Base-by-base conservation (phyloP, 768 basidiomycete species). In the Tephrocybe rancida region DNA sequence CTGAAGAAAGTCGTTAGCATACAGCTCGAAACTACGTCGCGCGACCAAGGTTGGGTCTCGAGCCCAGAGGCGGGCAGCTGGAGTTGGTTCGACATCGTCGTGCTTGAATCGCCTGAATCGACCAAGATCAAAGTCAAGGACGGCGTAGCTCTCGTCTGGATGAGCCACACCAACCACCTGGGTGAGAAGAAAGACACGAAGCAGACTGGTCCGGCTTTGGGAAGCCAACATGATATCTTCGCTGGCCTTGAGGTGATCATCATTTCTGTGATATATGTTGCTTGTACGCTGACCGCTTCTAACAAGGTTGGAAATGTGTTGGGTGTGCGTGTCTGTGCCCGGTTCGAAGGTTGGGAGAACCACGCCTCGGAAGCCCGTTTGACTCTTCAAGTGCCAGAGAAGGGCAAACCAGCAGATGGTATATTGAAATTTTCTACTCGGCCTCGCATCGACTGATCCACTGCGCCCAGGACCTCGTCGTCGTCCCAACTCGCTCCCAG, bases 21-120 rank as follows among this genome's bases (percentile, higher is more conserved):
- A 27, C 68, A 70, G 30, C 61, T 71, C 2, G 62, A 63, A 48
- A 70, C 67, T 2, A 50, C 57, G 37, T 64, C 64, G 5, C 64
- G 60, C 30, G 59, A 66, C 24, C 66, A 65, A 43, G 65, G 62
- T 2, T 52, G 37, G 35, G 57, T 48, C 30, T 42, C 47, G 6
- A 21, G 44, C 24, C 61, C 54, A n/a, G 60, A 56, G 9, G 55
- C 44, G 0, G 67, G 63, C 26, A 65, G 61, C 26, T 70, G 68
- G 65, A 69, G 64, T 39, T 72, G 70, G 69, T 72, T 68, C 52
- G 69, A 72, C 52, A 49, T 72, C 10, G 60, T 67, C 44, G 58
- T 72, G 44, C 64, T 70, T 11, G 63, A 64, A 21, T 64, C 55
- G 10, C 54, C 66, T 2, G 58, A 64, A 14, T 48, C 61, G 6